These are phyloP conservation scores for Stephanocyclus meneghinianus DNA, from an alignment of 352 stramenopile species.

Conservation along the genomic window DNA sequence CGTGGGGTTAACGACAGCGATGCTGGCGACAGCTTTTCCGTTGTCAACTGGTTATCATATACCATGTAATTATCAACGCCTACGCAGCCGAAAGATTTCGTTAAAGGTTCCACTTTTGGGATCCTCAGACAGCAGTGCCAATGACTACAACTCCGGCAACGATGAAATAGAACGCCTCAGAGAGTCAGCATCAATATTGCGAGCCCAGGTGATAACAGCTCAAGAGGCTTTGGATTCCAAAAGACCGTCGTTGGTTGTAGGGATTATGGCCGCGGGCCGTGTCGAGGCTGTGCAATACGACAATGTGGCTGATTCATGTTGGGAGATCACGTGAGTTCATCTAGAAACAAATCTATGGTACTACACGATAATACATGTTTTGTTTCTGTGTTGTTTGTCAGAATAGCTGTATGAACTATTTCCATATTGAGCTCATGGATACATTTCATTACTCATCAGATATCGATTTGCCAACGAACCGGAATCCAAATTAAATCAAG, in stretches of 20 bases:
- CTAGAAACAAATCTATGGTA: too few species aligned
- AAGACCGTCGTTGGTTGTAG: not conserved
- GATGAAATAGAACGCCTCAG: not conserved
- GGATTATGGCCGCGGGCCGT: not conserved
- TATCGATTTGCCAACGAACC: not conserved
- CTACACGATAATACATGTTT: not conserved
- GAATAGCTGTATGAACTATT: not conserved
- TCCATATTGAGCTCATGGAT: not conserved
- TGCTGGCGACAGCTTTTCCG: too few species aligned
- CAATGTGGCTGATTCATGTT: conserved; percentile 10
- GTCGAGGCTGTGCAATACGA: conserved; percentile 1
- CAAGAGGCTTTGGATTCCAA: not conserved
- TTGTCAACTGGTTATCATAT: not conserved
- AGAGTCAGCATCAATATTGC: not conserved
- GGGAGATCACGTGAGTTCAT: conserved; percentile 20
- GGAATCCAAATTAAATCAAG: conserved; percentile 6
- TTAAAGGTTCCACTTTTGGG: not conserved
- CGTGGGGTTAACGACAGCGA: too few species aligned
- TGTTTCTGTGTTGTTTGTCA: too few species aligned
- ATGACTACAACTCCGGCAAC: not conserved
- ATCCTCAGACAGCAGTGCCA: not conserved
- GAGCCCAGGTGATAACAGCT: not conserved
- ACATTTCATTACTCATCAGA: not conserved
- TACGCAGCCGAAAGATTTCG: not conserved
- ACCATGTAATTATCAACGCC: not conserved